Percentiles rank a stretch among this genome's conserved stretches.
These are phyloP conservation scores for Annona cherimola DNA, from an alignment of 164 flowering plant genomes.

Conservation along the genomic window DNA sequence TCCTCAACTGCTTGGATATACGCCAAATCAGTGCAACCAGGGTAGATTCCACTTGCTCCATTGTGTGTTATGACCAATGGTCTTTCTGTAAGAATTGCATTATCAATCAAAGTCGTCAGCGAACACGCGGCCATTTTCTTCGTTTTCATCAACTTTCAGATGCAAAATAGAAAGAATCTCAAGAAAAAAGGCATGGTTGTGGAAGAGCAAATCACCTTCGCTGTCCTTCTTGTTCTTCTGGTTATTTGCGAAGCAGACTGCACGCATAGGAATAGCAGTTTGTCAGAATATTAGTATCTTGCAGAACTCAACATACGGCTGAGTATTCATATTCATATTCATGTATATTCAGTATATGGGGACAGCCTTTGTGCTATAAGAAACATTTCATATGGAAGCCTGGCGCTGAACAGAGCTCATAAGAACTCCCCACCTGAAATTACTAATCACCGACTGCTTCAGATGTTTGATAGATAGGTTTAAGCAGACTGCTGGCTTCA, in stretches of 20 bases:
- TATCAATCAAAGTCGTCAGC: neutral
- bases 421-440: too few species aligned
- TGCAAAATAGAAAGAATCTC: neutral
- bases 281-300: too few species aligned
- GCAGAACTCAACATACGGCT: neutral
- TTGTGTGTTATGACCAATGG: slow-evolving; percentile 65
- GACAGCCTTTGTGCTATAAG: too few species aligned
- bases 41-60: slow-evolving; percentile 87
- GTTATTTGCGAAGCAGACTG: slow-evolving; percentile 72
- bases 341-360: too few species aligned
- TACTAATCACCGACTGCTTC: too few species aligned
- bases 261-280: slow-evolving; percentile 8
- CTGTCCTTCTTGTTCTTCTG: slow-evolving; percentile 27
- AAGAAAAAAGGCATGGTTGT: neutral
- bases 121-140: neutral
- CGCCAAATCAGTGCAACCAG: slow-evolving; percentile 83
- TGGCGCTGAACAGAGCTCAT: too few species aligned
- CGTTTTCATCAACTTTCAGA: neutral
- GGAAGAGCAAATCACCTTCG: slow-evolving; percentile 32
- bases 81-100: slow-evolving; percentile 27
- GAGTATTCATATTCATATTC: too few species aligned
- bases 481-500: too few species aligned
- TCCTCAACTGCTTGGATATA: slow-evolving; percentile 76
- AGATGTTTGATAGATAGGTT: too few species aligned
- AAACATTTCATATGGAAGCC: too few species aligned